Evolutionary conservation across 2,329 filamentous ascomycete species (phyloP), one percentile per base, ranked within the genome.

Genomic region (Pestalotiopsis sp.): DNA sequence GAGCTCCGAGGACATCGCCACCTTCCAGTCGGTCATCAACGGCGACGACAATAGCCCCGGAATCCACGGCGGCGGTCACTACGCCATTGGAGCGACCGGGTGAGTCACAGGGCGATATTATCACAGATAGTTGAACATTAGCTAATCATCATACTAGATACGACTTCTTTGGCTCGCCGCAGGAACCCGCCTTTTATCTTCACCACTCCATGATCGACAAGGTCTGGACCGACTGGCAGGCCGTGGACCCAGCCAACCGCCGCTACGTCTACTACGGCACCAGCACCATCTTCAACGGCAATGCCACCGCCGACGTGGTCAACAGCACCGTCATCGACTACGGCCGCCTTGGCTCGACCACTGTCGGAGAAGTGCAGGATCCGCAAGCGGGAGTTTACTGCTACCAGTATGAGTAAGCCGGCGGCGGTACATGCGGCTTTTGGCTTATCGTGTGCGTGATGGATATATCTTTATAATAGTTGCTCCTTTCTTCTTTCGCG

Each of bases 11-110:
- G 14, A 65, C 26, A 75, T 81, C 56, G 64, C 56, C 20, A 71
- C 71, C n/a, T 81, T 81, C 68, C 76, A 81, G 71, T 72, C 71
- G 44, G 66, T 67, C 35, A 78, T 81, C 76, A 78, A 81, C 70
- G 79, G 78, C 0, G 68, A 67, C 17, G 67, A 63, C 1, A 73
- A 71, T 3, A 69, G 69, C 13, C 70, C 77, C 38, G 77, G 76
- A 3, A 71, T 76, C 1, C 76, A 73, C 52, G 71, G 71, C 20
- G 76, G 72, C 9, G 76, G 76, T 2, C 75, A 77, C 61, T 76
- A 74, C 64, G 73, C 72, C n/a, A 69, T 77, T 1, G 73, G 72
- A 40, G 76, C 73, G 76, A 63, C 71, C 71, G 24, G 71, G 56
- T 58, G 17, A 58, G 56, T 58, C 10, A 4, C 44, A 52, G 39